Percentiles rank a stretch among this genome's conserved stretches.
Conservation (phyloP, 805 yeast genomes). For the Schwanniomyces pseudopolymorphus region DNA sequence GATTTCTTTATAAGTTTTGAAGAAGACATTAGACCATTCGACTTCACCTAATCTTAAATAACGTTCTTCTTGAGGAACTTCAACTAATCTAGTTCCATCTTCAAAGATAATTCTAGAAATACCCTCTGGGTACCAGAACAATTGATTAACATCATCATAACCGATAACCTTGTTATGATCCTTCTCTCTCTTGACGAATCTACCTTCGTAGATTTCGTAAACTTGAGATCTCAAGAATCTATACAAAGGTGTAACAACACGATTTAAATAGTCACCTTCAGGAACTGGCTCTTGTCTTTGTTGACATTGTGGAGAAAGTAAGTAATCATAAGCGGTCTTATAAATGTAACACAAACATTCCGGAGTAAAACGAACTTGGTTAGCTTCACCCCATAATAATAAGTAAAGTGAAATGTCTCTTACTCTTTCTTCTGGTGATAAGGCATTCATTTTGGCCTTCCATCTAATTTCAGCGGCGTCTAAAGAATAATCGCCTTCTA, state of each 20-base stretch:
- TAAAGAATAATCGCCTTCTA: slow-evolving; percentile 81
- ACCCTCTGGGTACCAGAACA: slow-evolving; percentile 99
- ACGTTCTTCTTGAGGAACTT: slow-evolving; percentile 87
- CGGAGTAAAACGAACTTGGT: slow-evolving; percentile 89
- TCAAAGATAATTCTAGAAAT: slow-evolving; percentile 86
- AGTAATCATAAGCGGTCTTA: slow-evolving; percentile 92
- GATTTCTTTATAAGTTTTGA: slow-evolving; percentile 92
- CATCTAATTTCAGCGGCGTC: slow-evolving; percentile 85
- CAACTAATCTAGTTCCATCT: slow-evolving; percentile 90
- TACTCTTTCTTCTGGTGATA: slow-evolving; percentile 75
- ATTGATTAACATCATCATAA: slow-evolving; percentile 97
- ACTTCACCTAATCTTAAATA: slow-evolving; percentile 88
- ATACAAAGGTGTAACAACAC: slow-evolving; percentile 90
- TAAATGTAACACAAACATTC: slow-evolving; percentile 91
- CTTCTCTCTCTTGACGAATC: slow-evolving; percentile 79
- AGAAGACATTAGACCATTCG: slow-evolving; percentile 87
- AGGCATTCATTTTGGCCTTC: slow-evolving; percentile 75
- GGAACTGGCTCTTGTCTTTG: slow-evolving; percentile 81
- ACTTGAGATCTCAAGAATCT: slow-evolving; percentile 77
- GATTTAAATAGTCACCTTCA: slow-evolving; percentile 87
- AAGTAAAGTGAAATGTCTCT: slow-evolving; percentile 76
- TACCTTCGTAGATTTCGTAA: slow-evolving; percentile 77
- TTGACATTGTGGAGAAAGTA: slow-evolving; percentile 86
- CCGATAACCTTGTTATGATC: slow-evolving; percentile 83
- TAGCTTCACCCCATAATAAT: slow-evolving; percentile 87